Percentiles rank a stretch among this genome's conserved stretches.
Evolutionary conservation across 2,329 filamentous ascomycete species (phyloP).

Genomic region (Aspergillus aculeatus): DNA sequence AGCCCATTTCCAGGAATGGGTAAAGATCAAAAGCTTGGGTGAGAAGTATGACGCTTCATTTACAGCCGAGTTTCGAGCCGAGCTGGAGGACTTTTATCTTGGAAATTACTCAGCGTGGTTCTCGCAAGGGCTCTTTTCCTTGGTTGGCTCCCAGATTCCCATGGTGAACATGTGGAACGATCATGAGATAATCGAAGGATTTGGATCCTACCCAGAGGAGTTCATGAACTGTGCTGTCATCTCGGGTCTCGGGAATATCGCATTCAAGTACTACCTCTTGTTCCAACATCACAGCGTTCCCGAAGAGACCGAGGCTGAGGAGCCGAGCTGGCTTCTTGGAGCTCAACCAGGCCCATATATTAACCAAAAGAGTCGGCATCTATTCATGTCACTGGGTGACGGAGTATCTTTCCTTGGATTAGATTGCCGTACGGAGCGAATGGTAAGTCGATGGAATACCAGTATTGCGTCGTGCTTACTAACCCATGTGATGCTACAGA

Average conservation of each 20-base stretch:
- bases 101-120: slow-evolving; percentile 93
- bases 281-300: slow-evolving; percentile 93
- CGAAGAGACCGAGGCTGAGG: slow-evolving; percentile 75
- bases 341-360: slow-evolving; percentile 83
- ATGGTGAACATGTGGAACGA: slow-evolving; percentile 99
- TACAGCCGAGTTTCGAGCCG: slow-evolving; percentile 76
- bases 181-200: slow-evolving; percentile 89
- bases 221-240: slow-evolving; percentile 93
- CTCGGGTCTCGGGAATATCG: slow-evolving; percentile 81
- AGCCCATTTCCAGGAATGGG: slow-evolving; percentile 77
- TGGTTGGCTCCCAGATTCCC: slow-evolving; percentile 90
- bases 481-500: slow-evolving; percentile 30
- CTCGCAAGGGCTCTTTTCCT: slow-evolving; percentile 88
- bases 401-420: slow-evolving; percentile 80
- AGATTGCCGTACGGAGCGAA: slow-evolving; percentile 88
- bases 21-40: slow-evolving; percentile 72
- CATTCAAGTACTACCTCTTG: slow-evolving; percentile 98
- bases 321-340: slow-evolving; percentile 90
- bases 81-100: slow-evolving; percentile 85
- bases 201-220: slow-evolving; percentile 85
- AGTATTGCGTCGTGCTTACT: background rate
- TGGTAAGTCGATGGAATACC: slow-evolving; percentile 39
- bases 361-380: slow-evolving; percentile 74
- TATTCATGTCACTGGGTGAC: slow-evolving; percentile 80
- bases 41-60: slow-evolving; percentile 79